Base-by-base conservation (phyloP, 257 asterid genomes). In the Plantago elongata region DNA sequence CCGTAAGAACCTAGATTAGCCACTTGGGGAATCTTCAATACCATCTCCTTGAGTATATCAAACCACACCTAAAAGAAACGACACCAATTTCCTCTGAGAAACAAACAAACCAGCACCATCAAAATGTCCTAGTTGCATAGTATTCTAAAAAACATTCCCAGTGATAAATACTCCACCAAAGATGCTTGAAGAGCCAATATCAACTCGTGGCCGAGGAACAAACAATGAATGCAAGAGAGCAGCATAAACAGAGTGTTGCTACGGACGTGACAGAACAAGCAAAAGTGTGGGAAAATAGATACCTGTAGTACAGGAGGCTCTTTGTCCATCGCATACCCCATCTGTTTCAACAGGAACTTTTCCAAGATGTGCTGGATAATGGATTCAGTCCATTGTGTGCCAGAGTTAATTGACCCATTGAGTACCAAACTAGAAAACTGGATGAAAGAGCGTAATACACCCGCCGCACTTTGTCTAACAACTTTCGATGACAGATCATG, bases 1-100 rank as follows among this genome's bases (percentile, higher is more conserved):
- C 71, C 63, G 74, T 64, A 89, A 11, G 97, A 83, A 29, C 74
- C 77, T 54, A 92, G 84, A 72, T 81, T 82, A 54, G 81, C 82
- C 67, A 80, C 81, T 22, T 61, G 54, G 17, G 95, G 99, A 57
- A 92, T 82, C 83, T 84, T 89, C 83, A 84, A 59, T 64, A 87
- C 96, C 96, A 92, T 92, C 76, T 76, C 93, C 59, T 84, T 75
- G 58, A 92, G 90, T 72, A 92, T 74, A 74, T 89, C 96, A 73
- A 89, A 74, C 99, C 99, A 92, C 54, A 83, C 83, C 98, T 92
- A 75, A 66, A 71, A 72, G 16, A 44, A 61, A 70, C 61, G 45
- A 55, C 15, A 15, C 38, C 27, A 14, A 43, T 60, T 74, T 9
- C 50, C 46, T 58, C 44, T 65, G 54, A 34, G 52, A 60, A n/a